Conservation (phyloP, 495 filamentous ascomycete genomes). For the Chlorociboria aeruginascens region DNA sequence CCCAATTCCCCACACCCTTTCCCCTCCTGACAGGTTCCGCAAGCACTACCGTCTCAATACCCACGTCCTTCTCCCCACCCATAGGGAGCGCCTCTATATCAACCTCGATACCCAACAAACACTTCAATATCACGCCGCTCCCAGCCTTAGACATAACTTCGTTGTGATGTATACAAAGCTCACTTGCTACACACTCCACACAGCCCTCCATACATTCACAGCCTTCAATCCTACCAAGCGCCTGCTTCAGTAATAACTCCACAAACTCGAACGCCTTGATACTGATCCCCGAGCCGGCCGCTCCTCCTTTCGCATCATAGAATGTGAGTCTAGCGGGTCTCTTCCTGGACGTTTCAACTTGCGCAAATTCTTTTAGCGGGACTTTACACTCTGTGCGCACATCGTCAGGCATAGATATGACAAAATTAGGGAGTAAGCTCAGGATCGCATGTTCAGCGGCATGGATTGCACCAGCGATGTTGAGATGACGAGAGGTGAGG, state of each 20-base stretch:
- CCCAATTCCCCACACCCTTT: conserved; percentile 28
- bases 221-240: conserved; percentile 60
- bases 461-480: conserved; percentile 84
- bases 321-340: conserved; percentile 83
- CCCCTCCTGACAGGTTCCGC: conserved; percentile 35
- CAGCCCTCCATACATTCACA: conserved; percentile 69
- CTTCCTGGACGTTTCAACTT: conserved; percentile 63
- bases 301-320: conserved; percentile 87
- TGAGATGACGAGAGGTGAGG: conserved; percentile 55
- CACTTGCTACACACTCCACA: conserved; percentile 74
- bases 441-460: conserved; percentile 88
- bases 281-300: conserved; percentile 71
- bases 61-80: conserved; percentile 58
- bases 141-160: conserved; percentile 91
- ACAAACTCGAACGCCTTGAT: conserved; percentile 90
- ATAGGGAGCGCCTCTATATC: conserved; percentile 69
- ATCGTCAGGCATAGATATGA: conserved; percentile 72
- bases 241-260: conserved; percentile 63
- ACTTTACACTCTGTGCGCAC: conserved; percentile 91
- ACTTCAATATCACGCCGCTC: conserved; percentile 63
- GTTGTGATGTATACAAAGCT: conserved; percentile 79
- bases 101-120: conserved; percentile 62
- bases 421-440: conserved; percentile 77
- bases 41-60: conserved; percentile 73
- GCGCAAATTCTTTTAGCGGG: conserved; percentile 65